A percentile compares a stretch with the other conserved stretches of the same genome.
Conservation (phyloP, 2,329 filamentous ascomycete species). For the Pestalotiopsis sp. region DNA sequence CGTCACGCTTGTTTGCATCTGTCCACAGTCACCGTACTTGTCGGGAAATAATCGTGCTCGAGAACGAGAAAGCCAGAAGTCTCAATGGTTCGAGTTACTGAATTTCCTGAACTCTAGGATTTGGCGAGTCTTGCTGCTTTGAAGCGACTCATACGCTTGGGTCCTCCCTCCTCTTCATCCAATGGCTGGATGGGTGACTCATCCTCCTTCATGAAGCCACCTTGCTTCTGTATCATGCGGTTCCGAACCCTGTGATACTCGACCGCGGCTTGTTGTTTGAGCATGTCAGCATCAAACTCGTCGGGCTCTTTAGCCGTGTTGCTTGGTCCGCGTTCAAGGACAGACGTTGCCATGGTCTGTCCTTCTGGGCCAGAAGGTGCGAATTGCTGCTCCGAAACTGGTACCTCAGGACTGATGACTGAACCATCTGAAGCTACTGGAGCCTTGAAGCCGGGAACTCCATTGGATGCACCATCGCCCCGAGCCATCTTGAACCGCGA, state of each 20-base stretch:
- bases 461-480: slow-evolving; percentile 10
- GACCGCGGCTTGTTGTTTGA: slow-evolving; percentile 76
- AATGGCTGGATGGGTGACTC: slow-evolving; percentile 68
- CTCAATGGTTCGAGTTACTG: slow-evolving; percentile 18
- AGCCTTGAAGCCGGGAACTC: slow-evolving; percentile 13
- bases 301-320: slow-evolving; percentile 47
- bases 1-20: not conserved
- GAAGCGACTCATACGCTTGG: slow-evolving; percentile 70
- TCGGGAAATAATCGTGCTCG: not conserved
- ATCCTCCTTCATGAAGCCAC: slow-evolving; percentile 76
- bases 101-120: slow-evolving; percentile 36
- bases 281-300: slow-evolving; percentile 71
- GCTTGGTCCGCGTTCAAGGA: slow-evolving; percentile 56
- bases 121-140: slow-evolving; percentile 67
- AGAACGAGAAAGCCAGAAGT: slow-evolving; percentile 13
- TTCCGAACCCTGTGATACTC: slow-evolving; percentile 86
- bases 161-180: slow-evolving; percentile 65
- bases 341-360: slow-evolving; percentile 58
- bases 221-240: slow-evolving; percentile 78
- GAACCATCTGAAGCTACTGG: slow-evolving; percentile 4
- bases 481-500: slow-evolving; percentile 56
- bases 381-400: slow-evolving; percentile 40
- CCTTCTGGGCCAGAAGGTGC: slow-evolving; percentile 53
- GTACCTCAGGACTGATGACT: slow-evolving; percentile 39
- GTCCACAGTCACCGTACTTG: not conserved